Evolutionary conservation across 371 early-diverging fungal genomes (phyloP).

Genomic region (Lichtheimia hyalospora): DNA sequence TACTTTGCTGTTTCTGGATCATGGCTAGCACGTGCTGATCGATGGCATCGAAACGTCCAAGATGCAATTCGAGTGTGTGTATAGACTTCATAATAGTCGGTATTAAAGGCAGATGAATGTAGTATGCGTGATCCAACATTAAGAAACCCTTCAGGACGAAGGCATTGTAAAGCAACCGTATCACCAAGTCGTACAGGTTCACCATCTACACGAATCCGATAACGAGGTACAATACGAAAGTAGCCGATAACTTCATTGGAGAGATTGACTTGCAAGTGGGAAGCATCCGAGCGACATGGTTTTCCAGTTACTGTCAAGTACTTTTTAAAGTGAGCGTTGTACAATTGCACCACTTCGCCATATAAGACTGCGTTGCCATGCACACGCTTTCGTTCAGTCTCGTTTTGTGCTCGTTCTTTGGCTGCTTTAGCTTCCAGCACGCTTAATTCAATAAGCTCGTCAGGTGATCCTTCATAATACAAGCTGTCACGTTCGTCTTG

Average conservation of each 20-base stretch:
- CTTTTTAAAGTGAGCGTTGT: slow-evolving; percentile 45
- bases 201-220: slow-evolving; percentile 53
- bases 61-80: slow-evolving; percentile 33
- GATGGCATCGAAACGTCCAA: slow-evolving; percentile 38
- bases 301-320: slow-evolving; percentile 49
- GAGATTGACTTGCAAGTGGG: slow-evolving; percentile 42
- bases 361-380: slow-evolving; percentile 51
- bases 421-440: slow-evolving; percentile 24
- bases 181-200: slow-evolving; percentile 56
- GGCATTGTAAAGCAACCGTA: slow-evolving; percentile 49
- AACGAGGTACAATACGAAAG: slow-evolving; percentile 56
- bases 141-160: slow-evolving; percentile 53
- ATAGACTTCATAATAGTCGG: slow-evolving; percentile 29
- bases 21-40: slow-evolving; percentile 13
- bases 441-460: slow-evolving; percentile 27
- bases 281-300: slow-evolving; percentile 38
- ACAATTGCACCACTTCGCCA: slow-evolving; percentile 53
- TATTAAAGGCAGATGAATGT: slow-evolving; percentile 20
- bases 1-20: slow-evolving; percentile 23
- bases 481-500: slow-evolving; percentile 22
- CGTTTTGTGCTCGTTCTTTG: slow-evolving; percentile 38
- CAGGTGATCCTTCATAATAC: slow-evolving; percentile 22
- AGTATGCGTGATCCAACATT: slow-evolving; percentile 25
- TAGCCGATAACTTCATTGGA: slow-evolving; percentile 40
- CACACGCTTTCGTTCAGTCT: slow-evolving; percentile 35